Evolutionary conservation across 1,284 basidiomycete species (phyloP), one percentile per base, ranked within the genome.

Genomic region (Leccinum solheimii): DNA sequence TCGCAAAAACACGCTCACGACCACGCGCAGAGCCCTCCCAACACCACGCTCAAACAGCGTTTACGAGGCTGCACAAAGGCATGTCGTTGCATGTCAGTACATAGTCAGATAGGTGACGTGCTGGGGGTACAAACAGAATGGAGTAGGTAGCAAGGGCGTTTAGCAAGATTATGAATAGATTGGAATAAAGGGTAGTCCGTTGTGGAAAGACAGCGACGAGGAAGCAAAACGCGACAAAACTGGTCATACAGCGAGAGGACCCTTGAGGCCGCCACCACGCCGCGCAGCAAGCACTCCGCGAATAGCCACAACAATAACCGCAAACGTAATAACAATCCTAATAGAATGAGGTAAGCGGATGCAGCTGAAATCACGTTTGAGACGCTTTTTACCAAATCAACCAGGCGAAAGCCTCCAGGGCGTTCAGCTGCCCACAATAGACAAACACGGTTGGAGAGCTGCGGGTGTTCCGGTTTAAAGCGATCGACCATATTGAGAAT

Each of bases 341-440:
- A 16, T 3, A 21, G 36, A 50, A 61, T 40, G 57, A 48, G 55
- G 40, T 58, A 56, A 58, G 59, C 26, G 14, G 58, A 51, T 51
- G 58, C n/a, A 21, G 5, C 10, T 26, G 16, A 23, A 11, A 52
- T n/a, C 3, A 34, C 14, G 19, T 30, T 26, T 21, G 13, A 34
- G 19, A 26, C 13, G 3, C 14, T 34, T 71, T 80, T 65, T 60
- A 86, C 86, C 83, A 87, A 64, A 83, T 80, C n/a, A 85, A 66
- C 86, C 86, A 87, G 11, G 83, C 81, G 64, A 87, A 87, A 34
- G 74, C 86, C 69, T 83, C 80, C 9, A 86, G 72, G 9, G 86
- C 85, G 62, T 86, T 87, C 30, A 88, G 74, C 64, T 88, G 86
- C 51, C 82, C 81, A 67, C 90, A 92, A 64, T 90, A 91, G 7